Evolutionary conservation across 805 yeast genomes (phyloP), one percentile per base, ranked within the genome.

Genomic region (Wickerhamiella siamensis): DNA sequence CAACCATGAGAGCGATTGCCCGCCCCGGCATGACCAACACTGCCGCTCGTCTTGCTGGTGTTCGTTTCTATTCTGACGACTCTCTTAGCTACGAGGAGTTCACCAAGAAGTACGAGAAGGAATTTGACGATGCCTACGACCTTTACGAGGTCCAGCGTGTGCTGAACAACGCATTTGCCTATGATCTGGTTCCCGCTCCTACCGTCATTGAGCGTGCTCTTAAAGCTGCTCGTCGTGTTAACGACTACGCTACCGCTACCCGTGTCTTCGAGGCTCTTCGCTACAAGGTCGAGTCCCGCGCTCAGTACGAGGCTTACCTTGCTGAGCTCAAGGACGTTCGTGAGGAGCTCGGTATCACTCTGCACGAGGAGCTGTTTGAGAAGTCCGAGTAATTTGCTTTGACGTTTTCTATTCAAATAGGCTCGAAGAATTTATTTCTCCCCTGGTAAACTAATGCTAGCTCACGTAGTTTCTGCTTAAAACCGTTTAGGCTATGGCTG

Each of bases 131-230:
- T 62, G 94, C 94, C 38, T 81, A 82, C 64, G 93, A 81, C 62
- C 67, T 81, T 45, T 81, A 81, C 53, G 93, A 81, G 69, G 88
- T 81, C 45, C 86, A 78, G 66, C 83, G 98, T 72, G 87, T 91
- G 47, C 75, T 91, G 62, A 91, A 93, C 78, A 91, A 91, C 71
- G 86, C 94, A 66, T 91, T 91, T 72, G 83, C 97, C 14, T 91
- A 91, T 72, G 98, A 91, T 69, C 76, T 91, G 65, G 98, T 91
- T 43, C 98, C 98, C 53, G 88, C 98, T 24, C 98, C 98, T 52
- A 75, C 81, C 48, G 97, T 91, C 49, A 74, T 91, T 59, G 95
- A 83, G 68, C 83, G 81, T 67, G 98, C 98, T 38, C 73, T 91
- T 61, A 78, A 83, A 69, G 98, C 98, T 38, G 87, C 96, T 56